Evolutionary conservation across 768 basidiomycete species (phyloP).

Genomic region (Tephrocybe sp.): DNA sequence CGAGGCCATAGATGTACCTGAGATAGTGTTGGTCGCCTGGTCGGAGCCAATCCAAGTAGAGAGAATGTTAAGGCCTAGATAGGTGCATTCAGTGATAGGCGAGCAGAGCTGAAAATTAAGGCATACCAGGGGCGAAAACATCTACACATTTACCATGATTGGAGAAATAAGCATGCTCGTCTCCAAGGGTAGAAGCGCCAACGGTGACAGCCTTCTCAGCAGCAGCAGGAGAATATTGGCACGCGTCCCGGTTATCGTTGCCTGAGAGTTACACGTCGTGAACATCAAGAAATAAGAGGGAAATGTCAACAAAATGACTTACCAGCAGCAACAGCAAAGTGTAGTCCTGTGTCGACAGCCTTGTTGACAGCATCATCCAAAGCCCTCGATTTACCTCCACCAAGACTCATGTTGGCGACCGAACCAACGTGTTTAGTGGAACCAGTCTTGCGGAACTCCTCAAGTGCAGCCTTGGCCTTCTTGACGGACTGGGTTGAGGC

Average conservation of each 20-base stretch:
- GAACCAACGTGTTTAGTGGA: slow-evolving; percentile 89
- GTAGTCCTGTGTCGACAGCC: slow-evolving; percentile 81
- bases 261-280: slow-evolving; percentile 35
- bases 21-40: slow-evolving; percentile 68
- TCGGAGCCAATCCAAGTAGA: slow-evolving; percentile 78
- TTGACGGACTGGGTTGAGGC: slow-evolving; percentile 53
- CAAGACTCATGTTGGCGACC: slow-evolving; percentile 96
- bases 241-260: slow-evolving; percentile 87
- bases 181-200: slow-evolving; percentile 81
- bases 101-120: too few relatives aligned
- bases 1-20: slow-evolving; percentile 93
- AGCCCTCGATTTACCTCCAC: slow-evolving; percentile 86
- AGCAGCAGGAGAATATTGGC: slow-evolving; percentile 88
- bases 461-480: slow-evolving; percentile 59
- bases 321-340: slow-evolving; percentile 97
- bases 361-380: slow-evolving; percentile 83
- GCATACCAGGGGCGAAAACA: slow-evolving; percentile 79
- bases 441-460: slow-evolving; percentile 69
- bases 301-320: slow-evolving; percentile 24
- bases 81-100: too few relatives aligned
- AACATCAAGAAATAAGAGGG: neutral
- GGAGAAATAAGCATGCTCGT: slow-evolving; percentile 88
- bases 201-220: slow-evolving; percentile 92
- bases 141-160: slow-evolving; percentile 92
- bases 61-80: slow-evolving; percentile 73